phyloP scores from a whole-genome alignment of 2,329 filamentous ascomycete species.

The Exophiala mesophila region DNA sequence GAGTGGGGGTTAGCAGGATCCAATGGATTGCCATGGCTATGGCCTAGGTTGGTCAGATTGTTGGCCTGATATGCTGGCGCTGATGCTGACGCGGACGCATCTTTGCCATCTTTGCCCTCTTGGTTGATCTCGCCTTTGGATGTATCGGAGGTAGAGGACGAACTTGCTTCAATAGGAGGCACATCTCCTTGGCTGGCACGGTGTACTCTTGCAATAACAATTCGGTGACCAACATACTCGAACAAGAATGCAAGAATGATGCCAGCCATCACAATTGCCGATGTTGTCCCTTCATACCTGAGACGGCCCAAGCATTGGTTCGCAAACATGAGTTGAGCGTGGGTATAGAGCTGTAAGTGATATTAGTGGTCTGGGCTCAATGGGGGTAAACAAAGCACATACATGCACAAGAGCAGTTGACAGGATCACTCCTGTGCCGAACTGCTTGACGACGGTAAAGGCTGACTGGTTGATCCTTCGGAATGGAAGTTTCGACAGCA shows the following conservation, averaged over 20 bases:
- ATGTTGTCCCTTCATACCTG: slow-evolving; percentile 63
- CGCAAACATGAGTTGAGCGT: slow-evolving; percentile 66
- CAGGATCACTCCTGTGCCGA: slow-evolving; percentile 38
- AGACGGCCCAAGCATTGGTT: slow-evolving; percentile 65
- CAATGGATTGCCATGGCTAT: slow-evolving; percentile 31
- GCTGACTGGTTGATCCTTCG: slow-evolving; percentile 44
- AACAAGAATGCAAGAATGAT: slow-evolving; percentile 67
- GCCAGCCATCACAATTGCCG: slow-evolving; percentile 69
- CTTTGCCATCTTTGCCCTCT: slow-evolving; percentile 29
- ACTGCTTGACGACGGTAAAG: slow-evolving; percentile 63
- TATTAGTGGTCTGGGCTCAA: background rate
- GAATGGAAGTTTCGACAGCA: slow-evolving; percentile 56
- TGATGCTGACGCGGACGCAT: slow-evolving; percentile 28
- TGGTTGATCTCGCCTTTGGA: slow-evolving; percentile 17
- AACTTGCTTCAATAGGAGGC: background rate
- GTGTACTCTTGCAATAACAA: slow-evolving; percentile 38
- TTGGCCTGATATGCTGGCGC: slow-evolving; percentile 9
- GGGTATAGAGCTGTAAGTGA: slow-evolving; percentile 61
- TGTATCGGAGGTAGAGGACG: background rate
- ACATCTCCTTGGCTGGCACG: background rate
- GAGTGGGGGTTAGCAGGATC: slow-evolving; percentile 37
- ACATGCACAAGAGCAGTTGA: slow-evolving; percentile 39
- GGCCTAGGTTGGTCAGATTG: slow-evolving; percentile 28
- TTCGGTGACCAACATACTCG: slow-evolving; percentile 61
- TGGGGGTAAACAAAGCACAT: slow-evolving; percentile 11